These are phyloP conservation scores for Suhomyces prunicola DNA, from an alignment of 805 yeast genomes.

Conservation along the genomic window DNA sequence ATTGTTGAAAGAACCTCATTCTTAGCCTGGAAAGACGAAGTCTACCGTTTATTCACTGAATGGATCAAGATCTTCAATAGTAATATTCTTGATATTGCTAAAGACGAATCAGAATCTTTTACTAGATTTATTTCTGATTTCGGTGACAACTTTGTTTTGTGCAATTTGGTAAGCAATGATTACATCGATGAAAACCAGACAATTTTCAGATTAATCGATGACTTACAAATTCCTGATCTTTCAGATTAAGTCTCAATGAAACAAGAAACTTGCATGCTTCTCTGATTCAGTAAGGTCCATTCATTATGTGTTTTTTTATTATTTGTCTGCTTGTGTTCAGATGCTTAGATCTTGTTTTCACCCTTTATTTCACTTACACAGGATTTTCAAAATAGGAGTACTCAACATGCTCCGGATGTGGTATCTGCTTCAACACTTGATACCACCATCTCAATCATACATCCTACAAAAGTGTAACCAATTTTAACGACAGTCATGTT, in stretches of 20 bases:
- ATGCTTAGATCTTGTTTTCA: background rate
- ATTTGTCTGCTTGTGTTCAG: background rate
- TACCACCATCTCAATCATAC: slow-evolving; percentile 2
- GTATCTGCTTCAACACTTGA: slow-evolving; percentile 25
- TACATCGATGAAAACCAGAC: slow-evolving; percentile 53
- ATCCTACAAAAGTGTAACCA: slow-evolving; percentile 12
- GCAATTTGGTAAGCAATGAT: slow-evolving; percentile 90
- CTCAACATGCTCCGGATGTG: slow-evolving; percentile 32
- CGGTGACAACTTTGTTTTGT: slow-evolving; percentile 62
- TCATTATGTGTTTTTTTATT: background rate
- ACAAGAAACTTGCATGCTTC: background rate
- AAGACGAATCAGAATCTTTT: slow-evolving; percentile 30
- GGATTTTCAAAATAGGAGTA: slow-evolving; percentile 19
- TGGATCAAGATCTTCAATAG: slow-evolving; percentile 61
- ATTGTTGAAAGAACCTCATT: slow-evolving; percentile 90
- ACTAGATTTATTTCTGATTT: slow-evolving; percentile 44
- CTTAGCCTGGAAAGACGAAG: slow-evolving; percentile 97
- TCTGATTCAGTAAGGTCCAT: background rate
- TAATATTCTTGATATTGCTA: slow-evolving; percentile 27
- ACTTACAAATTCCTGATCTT: slow-evolving; percentile 16
- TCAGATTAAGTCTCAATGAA: background rate
- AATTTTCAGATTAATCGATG: slow-evolving; percentile 54
- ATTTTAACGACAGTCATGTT: slow-evolving; percentile 9
- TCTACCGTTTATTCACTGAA: slow-evolving; percentile 74
- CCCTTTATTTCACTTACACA: slow-evolving; percentile 20